These are phyloP conservation scores for Globisporangium spiculum DNA, from an alignment of 352 stramenopile genomes.

Conservation along the genomic window DNA sequence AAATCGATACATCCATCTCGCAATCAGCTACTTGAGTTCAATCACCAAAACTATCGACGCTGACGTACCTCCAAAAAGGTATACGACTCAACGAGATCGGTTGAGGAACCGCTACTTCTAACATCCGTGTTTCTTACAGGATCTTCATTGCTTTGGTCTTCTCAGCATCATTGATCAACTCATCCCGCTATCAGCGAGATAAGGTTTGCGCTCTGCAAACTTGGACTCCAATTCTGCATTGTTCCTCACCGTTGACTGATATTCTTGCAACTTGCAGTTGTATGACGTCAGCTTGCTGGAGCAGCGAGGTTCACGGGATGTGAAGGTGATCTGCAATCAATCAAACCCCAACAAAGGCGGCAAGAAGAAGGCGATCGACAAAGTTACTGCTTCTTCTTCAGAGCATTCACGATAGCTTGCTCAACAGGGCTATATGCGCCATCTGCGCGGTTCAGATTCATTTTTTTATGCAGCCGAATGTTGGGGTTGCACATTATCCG, in stretches of 20 bases:
- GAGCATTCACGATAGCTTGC: conserved; percentile 34
- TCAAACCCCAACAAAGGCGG: not conserved
- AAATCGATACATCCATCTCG: not conserved
- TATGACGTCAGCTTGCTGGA: not conserved
- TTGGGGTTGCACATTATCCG: conserved; percentile 77
- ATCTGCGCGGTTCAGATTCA: conserved; percentile 38
- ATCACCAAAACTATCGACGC: not conserved
- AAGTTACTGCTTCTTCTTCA: conserved; percentile 9
- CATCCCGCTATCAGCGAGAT: not conserved
- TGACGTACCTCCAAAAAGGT: not conserved
- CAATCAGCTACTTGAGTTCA: not conserved
- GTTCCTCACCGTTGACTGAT: not conserved
- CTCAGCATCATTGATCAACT: not conserved
- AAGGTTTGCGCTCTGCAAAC: not conserved
- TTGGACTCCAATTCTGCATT: not conserved
- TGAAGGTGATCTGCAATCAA: not conserved
- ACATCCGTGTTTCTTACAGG: not conserved
- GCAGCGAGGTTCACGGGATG: not conserved
- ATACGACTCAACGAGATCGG: not conserved
- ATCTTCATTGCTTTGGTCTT: not conserved
- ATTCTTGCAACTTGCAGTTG: not conserved
- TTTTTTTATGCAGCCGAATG: conserved; percentile 38
- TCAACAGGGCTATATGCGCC: conserved; percentile 43
- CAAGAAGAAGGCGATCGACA: not conserved
- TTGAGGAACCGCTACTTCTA: not conserved